Conservation (phyloP, 2,329 filamentous ascomycete genomes). For the Ophiostoma ips region DNA sequence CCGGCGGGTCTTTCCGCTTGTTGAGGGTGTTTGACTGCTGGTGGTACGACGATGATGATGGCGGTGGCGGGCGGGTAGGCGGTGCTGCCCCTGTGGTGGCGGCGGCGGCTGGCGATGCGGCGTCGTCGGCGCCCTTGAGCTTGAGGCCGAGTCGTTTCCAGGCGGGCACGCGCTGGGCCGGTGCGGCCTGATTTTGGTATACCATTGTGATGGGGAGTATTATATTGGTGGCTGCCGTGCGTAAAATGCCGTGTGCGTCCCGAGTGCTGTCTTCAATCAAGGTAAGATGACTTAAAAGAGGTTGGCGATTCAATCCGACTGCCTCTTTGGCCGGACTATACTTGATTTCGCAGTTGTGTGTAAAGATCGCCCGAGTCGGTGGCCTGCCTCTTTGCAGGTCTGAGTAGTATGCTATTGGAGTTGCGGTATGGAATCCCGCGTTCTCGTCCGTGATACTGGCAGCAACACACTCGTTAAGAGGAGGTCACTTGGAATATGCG, state of each 20-base stretch:
- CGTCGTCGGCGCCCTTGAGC: conserved; percentile 35
- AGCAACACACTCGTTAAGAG: too few species aligned
- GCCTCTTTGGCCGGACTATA: neutral
- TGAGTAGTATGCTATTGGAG: too few species aligned
- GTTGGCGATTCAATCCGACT: neutral
- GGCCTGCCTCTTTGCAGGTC: neutral
- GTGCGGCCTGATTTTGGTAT: too few species aligned
- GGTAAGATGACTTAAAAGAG: too few species aligned
- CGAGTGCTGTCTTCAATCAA: too few species aligned
- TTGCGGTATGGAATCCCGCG: too few species aligned
- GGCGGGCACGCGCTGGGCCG: conserved; percentile 34
- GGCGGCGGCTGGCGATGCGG: conserved; percentile 17
- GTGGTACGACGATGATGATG: conserved; percentile 33
- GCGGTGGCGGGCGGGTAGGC: conserved; percentile 16
- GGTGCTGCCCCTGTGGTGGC: conserved; percentile 3
- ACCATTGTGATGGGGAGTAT: conserved; percentile 26
- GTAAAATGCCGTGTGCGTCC: too few species aligned
- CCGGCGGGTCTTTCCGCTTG: conserved; percentile 13
- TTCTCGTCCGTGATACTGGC: neutral
- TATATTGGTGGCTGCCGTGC: too few species aligned
- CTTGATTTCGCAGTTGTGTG: too few species aligned
- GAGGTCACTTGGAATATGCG: neutral
- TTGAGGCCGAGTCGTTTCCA: conserved; percentile 52
- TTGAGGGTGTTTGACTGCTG: conserved; percentile 10
- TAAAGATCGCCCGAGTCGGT: neutral